Base-by-base conservation (phyloP, 768 basidiomycete genomes). In the Cyclocybe aegerita region DNA sequence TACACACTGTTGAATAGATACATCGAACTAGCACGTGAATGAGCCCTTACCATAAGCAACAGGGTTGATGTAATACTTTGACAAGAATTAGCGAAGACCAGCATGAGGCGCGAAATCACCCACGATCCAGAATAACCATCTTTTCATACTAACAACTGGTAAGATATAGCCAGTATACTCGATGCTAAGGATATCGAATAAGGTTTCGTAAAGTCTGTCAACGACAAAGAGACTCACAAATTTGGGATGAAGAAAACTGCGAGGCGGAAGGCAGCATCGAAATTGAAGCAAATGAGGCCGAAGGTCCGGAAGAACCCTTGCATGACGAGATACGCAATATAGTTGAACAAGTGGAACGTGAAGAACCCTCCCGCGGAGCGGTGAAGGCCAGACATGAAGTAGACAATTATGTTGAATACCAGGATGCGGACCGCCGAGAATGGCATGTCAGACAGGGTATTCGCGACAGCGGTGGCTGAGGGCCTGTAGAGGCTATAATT, bases 41-140 rank as follows among this genome's bases (percentile, higher is more conserved):
- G 11, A 4, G 16, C 8, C 37, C 72, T 49, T 61, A 81, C 80
- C 83, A 69, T 90, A 93, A 1, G 80, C 69, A 44, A 93, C 67
- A 0, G 93, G 93, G 60, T 94, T 86, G 52, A 92, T 62, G 65
- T 93, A 93, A 70, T 79, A 89, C 85, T 82, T 3, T 34, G 7
- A 36, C 36, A 7, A 43, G 9, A 36, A 47, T 52, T 9, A 44
- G 34, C 3, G 7, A 17, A 14, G 9, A 31, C 16, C 30, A 16
- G 9, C 16, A 34, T 39, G 44, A 7, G 36, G 38, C 12, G 47
- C 32, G 12, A 36, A 34, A 39, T 2, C 1, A 73, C 83, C 55
- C 58, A 86, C 85, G 30, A 92, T 85, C 91, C 91, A 93, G 72
- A 90, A 90, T 7, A 93, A 63, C 87, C 87, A 92, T 38, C 83